phyloP scores from a whole-genome alignment of 163 green algal genomes.

The Chlamydomonas reinhardtii region DNA sequence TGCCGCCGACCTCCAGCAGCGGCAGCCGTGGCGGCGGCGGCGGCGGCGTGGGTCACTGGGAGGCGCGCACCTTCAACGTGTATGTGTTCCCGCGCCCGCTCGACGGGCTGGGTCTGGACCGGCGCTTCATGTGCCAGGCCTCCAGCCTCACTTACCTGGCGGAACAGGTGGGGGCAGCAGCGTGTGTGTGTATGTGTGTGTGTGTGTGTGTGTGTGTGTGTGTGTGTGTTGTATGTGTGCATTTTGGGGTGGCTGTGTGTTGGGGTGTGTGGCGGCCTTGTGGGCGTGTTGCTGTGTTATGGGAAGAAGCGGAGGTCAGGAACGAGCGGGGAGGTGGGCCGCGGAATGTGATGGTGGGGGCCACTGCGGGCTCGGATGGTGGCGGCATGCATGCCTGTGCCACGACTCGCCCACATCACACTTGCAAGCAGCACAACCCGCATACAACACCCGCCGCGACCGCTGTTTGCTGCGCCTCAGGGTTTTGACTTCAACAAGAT shows the following conservation, averaged over 20 bases:
- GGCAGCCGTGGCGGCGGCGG: too few species aligned
- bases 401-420: neutral
- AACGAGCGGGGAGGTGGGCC: too few species aligned
- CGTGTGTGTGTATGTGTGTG: neutral
- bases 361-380: too few species aligned
- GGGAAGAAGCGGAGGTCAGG: too few species aligned
- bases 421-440: too few species aligned
- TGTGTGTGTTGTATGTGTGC: too few species aligned
- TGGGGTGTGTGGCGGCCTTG: too few species aligned
- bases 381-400: too few species aligned
- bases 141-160: slow-evolving; percentile 79
- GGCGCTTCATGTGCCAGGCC: slow-evolving; percentile 79
- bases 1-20: neutral
- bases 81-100: slow-evolving; percentile 77
- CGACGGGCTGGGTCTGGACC: slow-evolving; percentile 1
- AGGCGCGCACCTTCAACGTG: slow-evolving; percentile 86
- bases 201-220: neutral
- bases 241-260: too few species aligned
- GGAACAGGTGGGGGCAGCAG: slow-evolving; percentile 47
- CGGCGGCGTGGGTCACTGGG: slow-evolving; percentile 49
- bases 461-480: neutral
- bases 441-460: too few species aligned
- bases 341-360: too few species aligned
- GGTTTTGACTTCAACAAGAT: slow-evolving; percentile 59
- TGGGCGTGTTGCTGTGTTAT: too few species aligned